Base-by-base conservation (phyloP, 331 rosid species). In the Pyrus hybrid region DNA sequence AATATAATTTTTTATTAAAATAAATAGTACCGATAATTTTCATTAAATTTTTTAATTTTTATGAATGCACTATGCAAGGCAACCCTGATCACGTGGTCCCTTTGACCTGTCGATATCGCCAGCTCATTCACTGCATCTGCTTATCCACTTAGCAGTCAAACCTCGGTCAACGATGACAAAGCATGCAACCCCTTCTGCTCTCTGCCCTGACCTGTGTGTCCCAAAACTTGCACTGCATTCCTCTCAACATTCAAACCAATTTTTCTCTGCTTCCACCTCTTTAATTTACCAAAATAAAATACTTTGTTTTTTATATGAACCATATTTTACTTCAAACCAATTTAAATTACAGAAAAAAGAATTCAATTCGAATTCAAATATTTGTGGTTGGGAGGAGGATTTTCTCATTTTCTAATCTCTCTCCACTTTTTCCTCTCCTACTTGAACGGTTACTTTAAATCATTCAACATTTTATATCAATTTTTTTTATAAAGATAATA, bases 51-150 rank as follows among this genome's bases (percentile, higher is more conserved):
- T 22, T 17, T 12, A 12, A 63, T 9, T 57, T 60, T 43, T 41
- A 26, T 26, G 2, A 26, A 26, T 35, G 12, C 3, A 2, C 43
- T 8, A 35, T 35, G 45, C n/a, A 8, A 0, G 49, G 32, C n/a
- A 75, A 58, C 70, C 66, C 22, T 2, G 81, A 75, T 88, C 93
- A 87, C 93, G 87, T 85, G 91, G 84, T 81, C 25, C 81, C 77
- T 80, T 82, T 77, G 93, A 87, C 83, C 83, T 77, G 87, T 91
- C 88, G 73, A 84, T 57, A 67, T 91, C 83, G 85, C 87, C 97
- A 91, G 89, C 93, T 82, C 93, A 89, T 80, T 73, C 80, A 54
- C 76, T 82, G 77, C 71, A 67, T 23, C 62, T 73, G 8, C 43
- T 8, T 35, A 35, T 53, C 63, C 63, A 85, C 83, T 75, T 81